A percentile compares a stretch with the other conserved stretches of the same genome.
These are phyloP conservation scores for Hyparrhenia diplandra DNA, from an alignment of 176 grass and related monocot genomes.

Conservation along the genomic window DNA sequence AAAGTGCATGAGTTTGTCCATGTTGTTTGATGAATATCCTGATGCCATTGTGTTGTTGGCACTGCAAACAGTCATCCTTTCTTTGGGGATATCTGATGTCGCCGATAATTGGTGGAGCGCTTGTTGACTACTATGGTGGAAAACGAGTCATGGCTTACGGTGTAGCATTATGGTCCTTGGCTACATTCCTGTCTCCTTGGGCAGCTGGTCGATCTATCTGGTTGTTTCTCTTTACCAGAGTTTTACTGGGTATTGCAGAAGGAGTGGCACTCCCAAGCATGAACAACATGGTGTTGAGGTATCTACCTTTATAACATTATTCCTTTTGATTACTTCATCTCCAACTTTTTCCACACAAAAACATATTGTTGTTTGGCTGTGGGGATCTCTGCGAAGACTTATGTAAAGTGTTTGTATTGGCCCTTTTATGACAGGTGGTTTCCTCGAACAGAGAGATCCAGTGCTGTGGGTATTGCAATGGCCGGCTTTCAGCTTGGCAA, in stretches of 20 bases:
- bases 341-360: conserved; percentile 11
- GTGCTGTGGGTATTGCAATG: conserved; percentile 93
- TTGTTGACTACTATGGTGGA: conserved; percentile 89
- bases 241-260: conserved; percentile 81
- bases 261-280: conserved; percentile 97
- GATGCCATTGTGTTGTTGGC: conserved; percentile 1
- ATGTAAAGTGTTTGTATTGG: conserved; percentile 28
- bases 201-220: conserved; percentile 71
- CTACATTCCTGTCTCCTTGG: conserved; percentile 92
- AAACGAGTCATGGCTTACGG: conserved; percentile 91
- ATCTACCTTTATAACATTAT: conserved; percentile 25
- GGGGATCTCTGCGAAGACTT: neutral
- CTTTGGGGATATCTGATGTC: conserved; percentile 96
- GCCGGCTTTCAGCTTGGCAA: conserved; percentile 97
- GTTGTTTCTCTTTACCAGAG: conserved; percentile 73
- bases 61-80: conserved; percentile 80
- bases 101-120: conserved; percentile 81
- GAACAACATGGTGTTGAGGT: conserved; percentile 99
- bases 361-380: too few species aligned
- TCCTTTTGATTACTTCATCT: neutral
- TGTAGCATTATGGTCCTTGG: conserved; percentile 90
- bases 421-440: conserved; percentile 87
- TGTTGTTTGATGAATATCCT: conserved; percentile 15
- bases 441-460: conserved; percentile 84
- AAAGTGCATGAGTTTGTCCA: neutral